Base-by-base conservation (phyloP, 768 basidiomycete species). In the Auriscalpium orientale region DNA sequence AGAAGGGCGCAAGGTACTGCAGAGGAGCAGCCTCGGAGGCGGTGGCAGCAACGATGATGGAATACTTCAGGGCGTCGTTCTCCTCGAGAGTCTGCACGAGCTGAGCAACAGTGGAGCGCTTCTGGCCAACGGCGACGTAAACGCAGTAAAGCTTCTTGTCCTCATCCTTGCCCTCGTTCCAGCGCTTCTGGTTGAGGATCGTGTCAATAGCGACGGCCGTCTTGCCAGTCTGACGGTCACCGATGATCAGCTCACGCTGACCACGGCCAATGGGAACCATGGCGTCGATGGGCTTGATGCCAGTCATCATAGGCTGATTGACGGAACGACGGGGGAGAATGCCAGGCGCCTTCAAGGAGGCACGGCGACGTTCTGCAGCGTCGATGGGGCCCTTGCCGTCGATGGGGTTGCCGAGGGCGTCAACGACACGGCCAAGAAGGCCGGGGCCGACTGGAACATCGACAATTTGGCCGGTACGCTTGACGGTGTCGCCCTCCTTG, bases 201-300 rank as follows among this genome's bases (percentile, higher is more conserved):
- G 97, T 97, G 80, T 99, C 97, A 76, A 99, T 89, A 65, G 97
- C 97, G 68, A 99, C 95, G 59, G 97, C 97, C 56, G 94, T 98
- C 79, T 99, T 99, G 58, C 97, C 97, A 59, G 97, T 99, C 71
- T 99, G 97, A 87, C 97, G 94, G 71, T 99, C 97, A 85, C 97
- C 97, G 66, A 99, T 99, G 74, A 99, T 99, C 57, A 99, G 82
- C 77, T 99, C 97, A 91, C 97, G 97, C 79, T 99, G 97, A 61
- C 97, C 97, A 87, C 97, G 97, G 71, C 97, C 97, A 72, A 99
- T 99, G 67, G 97, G 97, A 63, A 99, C 97, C 94, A 99, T 97
- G 72, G 97, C 95, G 75, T 99, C 97, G 74, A 99, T 98, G 71
- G 95, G 94, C 81, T 99, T 99, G 72, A 99, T 87, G 80, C 97